phyloP scores from a whole-genome alignment of 306 rosid genomes.

The Medicago truncatula region MtrunA17r5.0-ANR NC_053045.1:27315501-27316000 shows the following conservation, averaged over 20 bases:
- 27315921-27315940: not conserved
- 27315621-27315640: slow-evolving; percentile 39
- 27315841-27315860: not conserved
- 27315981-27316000: slow-evolving; percentile 20
- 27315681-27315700: slow-evolving; percentile 33
- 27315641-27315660: slow-evolving; percentile 37
- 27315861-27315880: not conserved
- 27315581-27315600: slow-evolving; percentile 55
- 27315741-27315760: slow-evolving; percentile 26
- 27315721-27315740: slow-evolving; percentile 21
- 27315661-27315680: slow-evolving; percentile 43
- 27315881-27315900: not conserved
- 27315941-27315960: not conserved
- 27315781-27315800: slow-evolving; percentile 4
- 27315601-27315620: slow-evolving; percentile 44
- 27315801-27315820: not conserved
- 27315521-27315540: slow-evolving; percentile 52
- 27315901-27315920: slow-evolving; percentile 23
- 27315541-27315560: slow-evolving; percentile 53
- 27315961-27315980: not conserved
- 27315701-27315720: slow-evolving; percentile 18
- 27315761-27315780: slow-evolving; percentile 5
- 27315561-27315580: slow-evolving; percentile 56
- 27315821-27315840: not conserved
- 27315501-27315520: slow-evolving; percentile 52